phyloP scores from a whole-genome alignment of 169 alveolate species.

The Cryptosporidium sp. region DNA sequence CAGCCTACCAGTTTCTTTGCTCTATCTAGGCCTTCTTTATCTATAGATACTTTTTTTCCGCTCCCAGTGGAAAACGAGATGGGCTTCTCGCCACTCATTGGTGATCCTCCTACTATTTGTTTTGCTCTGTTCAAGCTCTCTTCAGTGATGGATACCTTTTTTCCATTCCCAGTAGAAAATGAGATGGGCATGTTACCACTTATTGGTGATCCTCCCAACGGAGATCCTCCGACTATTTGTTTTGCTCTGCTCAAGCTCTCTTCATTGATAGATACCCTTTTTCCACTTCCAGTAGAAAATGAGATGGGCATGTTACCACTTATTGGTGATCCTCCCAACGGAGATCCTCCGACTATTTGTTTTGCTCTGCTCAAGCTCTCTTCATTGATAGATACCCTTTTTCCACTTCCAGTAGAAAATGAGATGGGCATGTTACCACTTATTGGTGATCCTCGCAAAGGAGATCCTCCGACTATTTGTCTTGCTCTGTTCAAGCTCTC shows the following conservation, averaged over 20 bases:
- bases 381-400: neutral
- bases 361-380: conserved; percentile 1
- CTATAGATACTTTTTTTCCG: neutral
- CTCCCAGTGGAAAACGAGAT: conserved; percentile 13
- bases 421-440: neutral
- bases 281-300: conserved; percentile 22
- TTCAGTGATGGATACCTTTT: neutral
- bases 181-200: neutral
- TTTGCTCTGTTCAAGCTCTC: neutral
- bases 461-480: neutral
- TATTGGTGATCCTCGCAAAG: neutral
- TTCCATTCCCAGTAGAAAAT: conserved; percentile 60
- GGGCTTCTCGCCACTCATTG: neutral
- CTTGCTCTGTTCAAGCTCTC: neutral
- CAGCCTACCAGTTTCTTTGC: neutral
- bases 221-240: neutral
- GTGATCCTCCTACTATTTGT: neutral
- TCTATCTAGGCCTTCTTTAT: conserved; percentile 7
- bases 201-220: neutral
- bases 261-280: neutral
- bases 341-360: neutral
- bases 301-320: neutral
- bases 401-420: conserved; percentile 43
- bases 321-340: neutral
- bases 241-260: neutral